Conservation (phyloP, 2,329 filamentous ascomycete species). For the Botrytis sinoallii region DNA sequence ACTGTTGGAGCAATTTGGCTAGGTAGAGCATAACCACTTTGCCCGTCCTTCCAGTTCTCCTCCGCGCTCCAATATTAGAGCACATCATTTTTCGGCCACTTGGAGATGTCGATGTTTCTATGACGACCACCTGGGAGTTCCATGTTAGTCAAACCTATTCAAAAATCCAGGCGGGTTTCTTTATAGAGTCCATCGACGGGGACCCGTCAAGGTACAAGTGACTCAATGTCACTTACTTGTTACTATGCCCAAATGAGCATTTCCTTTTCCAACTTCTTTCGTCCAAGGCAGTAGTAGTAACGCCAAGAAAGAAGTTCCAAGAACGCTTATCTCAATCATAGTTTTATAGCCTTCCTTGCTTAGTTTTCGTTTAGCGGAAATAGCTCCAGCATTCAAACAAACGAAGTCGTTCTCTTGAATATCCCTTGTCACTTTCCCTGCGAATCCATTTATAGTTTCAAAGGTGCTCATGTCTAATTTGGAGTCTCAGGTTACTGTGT, state of each 20-base stretch:
- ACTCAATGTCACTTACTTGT: conserved; percentile 23
- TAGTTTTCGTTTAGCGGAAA: conserved; percentile 24
- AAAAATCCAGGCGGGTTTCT: background rate
- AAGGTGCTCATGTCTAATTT: conserved; percentile 33
- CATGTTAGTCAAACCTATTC: background rate
- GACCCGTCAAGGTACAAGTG: conserved; percentile 1
- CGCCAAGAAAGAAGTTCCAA: conserved; percentile 54
- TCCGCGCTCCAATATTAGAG: conserved; percentile 26
- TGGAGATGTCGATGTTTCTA: conserved; percentile 18
- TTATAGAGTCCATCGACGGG: background rate
- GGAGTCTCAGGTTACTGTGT: background rate
- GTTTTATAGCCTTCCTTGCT: conserved; percentile 47
- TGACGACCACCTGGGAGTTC: background rate
- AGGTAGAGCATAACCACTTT: conserved; percentile 27
- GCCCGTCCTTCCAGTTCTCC: conserved; percentile 26
- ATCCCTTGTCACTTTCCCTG: conserved; percentile 27
- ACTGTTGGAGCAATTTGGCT: conserved; percentile 33
- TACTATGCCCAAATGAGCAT: conserved; percentile 31
- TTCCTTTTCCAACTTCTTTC: conserved; percentile 37
- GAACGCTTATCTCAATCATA: conserved; percentile 55
- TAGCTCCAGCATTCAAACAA: conserved; percentile 36
- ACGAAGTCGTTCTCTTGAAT: conserved; percentile 33
- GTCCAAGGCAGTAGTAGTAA: conserved; percentile 51
- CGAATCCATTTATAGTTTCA: conserved; percentile 28
- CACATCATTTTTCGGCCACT: conserved; percentile 29